Conservation (phyloP, 257 asterid species). For the Cordia subcordata region DNA sequence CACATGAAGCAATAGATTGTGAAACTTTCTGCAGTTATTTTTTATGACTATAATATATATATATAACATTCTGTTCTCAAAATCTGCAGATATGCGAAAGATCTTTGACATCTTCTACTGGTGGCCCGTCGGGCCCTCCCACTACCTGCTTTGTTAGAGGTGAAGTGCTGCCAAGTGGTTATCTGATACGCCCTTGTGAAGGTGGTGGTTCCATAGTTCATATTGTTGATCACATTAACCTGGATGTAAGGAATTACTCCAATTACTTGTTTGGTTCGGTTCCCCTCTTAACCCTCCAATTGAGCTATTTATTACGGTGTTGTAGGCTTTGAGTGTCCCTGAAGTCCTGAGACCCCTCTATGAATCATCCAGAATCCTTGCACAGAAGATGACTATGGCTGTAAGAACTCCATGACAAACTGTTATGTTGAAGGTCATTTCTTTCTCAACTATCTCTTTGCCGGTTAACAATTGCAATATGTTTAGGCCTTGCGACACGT, state of each 20-base stretch:
- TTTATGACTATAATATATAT: too few relatives aligned
- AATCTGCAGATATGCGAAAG: constrained; percentile 83
- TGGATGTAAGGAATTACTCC: constrained; percentile 45
- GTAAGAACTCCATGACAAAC: constrained; percentile 29
- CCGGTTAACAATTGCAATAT: neutral
- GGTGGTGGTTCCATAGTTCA: constrained; percentile 95
- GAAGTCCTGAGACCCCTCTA: constrained; percentile 94
- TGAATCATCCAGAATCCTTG: constrained; percentile 92
- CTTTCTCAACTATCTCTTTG: neutral
- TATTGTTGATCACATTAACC: constrained; percentile 87
- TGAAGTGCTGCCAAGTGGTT: constrained; percentile 91
- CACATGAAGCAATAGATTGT: too few relatives aligned
- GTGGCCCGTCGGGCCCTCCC: constrained; percentile 86
- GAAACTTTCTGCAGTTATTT: too few relatives aligned
- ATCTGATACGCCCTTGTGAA: constrained; percentile 83
- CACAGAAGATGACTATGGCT: constrained; percentile 95
- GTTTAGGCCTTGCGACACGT: constrained; percentile 72
- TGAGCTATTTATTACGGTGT: constrained; percentile 3
- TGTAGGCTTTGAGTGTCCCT: constrained; percentile 79
- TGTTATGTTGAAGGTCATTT: neutral
- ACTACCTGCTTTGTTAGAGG: constrained; percentile 75
- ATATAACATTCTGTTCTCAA: too few relatives aligned
- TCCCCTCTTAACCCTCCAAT: neutral
- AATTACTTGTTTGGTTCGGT: neutral
- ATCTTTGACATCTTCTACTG: constrained; percentile 67